Base-by-base conservation (phyloP, 257 asterid species). In the Jasminum sambac region DNA sequence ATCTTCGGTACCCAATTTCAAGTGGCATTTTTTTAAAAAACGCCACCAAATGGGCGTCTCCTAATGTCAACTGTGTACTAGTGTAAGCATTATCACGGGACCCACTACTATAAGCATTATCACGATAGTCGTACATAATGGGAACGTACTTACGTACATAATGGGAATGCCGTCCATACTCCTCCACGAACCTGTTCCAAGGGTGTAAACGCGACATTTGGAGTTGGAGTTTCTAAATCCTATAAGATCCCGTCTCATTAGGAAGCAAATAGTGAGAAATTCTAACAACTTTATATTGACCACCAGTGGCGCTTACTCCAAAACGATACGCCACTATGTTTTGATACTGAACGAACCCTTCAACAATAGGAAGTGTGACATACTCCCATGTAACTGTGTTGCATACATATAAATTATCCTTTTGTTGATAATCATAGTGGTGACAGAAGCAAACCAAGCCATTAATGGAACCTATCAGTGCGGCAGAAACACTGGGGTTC, bases 391-490 rank as follows among this genome's bases (percentile, higher is more conserved):
- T 58, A 65, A 50, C 60, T 10, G 74, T 77, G 62, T 76, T 76
- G 64, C 80, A 76, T n/a, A 71, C 11, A 40, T 43, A 66, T 23
- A 71, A 23, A 69, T 6, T 7, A n/a, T n/a, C n/a, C 0, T 14
- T 40, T n/a, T 64, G 41, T 38, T 38, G 8, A 60, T 9, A 43
- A 17, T 42, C 17, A 24, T 64, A 39, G 2, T 43, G 66, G 9
- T n/a, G n/a, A n/a, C 65, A 72, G 14, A 76, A 66, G 66, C 77
- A 74, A 57, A 73, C 48, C 65, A 78, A 68, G 69, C 82, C 79
- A 39, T 73, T 59, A 39, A 70, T 24, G 10, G 82, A 73, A 39
- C 82, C 82, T 11, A 70, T n/a, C 25, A 37, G 61, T 66, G 60
- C 57, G 9, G 44, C 25, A 66, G 17, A 13, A 66, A 16, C 4